These are phyloP conservation scores for Candida freyschussii DNA, from an alignment of 1,139 yeast species.

Conservation along the genomic window DNA sequence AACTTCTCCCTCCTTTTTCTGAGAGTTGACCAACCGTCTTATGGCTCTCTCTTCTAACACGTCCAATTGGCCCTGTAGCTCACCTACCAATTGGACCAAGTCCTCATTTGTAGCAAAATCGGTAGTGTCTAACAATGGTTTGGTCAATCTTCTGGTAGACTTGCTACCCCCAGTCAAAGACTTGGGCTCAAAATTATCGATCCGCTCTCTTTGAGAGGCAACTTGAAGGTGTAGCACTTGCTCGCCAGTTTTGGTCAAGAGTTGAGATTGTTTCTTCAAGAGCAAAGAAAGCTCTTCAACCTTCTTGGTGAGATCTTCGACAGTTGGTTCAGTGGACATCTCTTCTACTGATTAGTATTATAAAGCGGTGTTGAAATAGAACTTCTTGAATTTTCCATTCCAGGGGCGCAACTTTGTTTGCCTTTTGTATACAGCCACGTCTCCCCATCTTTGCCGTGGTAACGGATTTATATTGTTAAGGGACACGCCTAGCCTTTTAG, in stretches of 20 bases:
- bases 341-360: too few relatives aligned
- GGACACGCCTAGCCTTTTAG: too few relatives aligned
- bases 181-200: slow-evolving; percentile 28
- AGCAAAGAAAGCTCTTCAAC: slow-evolving; percentile 43
- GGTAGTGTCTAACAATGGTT: slow-evolving; percentile 38
- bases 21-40: slow-evolving; percentile 50
- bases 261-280: slow-evolving; percentile 42
- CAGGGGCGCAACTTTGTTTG: too few relatives aligned
- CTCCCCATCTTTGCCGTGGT: too few relatives aligned
- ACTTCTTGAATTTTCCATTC: too few relatives aligned
- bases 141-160: slow-evolving; percentile 5
- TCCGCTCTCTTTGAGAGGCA: slow-evolving; percentile 33
- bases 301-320: slow-evolving; percentile 38
- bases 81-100: slow-evolving; percentile 78
- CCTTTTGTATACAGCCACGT: too few relatives aligned
- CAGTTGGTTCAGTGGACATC: too few relatives aligned
- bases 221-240: slow-evolving; percentile 69
- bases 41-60: slow-evolving; percentile 61
- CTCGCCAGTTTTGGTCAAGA: slow-evolving; percentile 67
- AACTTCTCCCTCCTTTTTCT: slow-evolving; percentile 34
- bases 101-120: slow-evolving; percentile 80
- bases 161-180: slow-evolving; percentile 15
- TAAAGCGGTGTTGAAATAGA: too few relatives aligned
- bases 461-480: too few relatives aligned
- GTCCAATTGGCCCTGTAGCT: slow-evolving; percentile 82